A percentile compares a stretch with the other conserved stretches of the same genome.
phyloP scores from a whole-genome alignment of 768 basidiomycete species.

The Amanita rimosa region DNA sequence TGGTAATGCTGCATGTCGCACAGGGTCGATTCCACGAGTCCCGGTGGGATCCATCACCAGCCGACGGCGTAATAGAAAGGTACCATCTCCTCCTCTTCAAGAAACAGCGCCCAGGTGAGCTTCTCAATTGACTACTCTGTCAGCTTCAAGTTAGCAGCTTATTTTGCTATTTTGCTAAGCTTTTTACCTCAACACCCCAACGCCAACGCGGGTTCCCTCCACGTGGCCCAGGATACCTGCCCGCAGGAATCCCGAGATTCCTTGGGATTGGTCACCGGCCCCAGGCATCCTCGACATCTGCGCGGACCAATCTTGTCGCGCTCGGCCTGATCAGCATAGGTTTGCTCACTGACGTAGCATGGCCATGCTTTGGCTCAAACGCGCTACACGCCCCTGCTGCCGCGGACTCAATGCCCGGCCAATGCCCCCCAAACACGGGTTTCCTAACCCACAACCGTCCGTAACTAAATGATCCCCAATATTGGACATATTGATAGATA shows the following conservation, averaged over 20 bases:
- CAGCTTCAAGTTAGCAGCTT: neutral
- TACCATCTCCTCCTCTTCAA: too few species aligned
- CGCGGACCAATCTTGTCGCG: neutral
- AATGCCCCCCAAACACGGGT: too few species aligned
- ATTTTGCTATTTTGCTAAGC: constrained; percentile 1
- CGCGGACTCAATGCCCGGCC: neutral
- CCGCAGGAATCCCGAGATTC: constrained; percentile 19
- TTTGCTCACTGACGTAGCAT: neutral
- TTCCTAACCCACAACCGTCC: too few species aligned
- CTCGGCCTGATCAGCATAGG: neutral
- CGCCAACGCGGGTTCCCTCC: neutral
- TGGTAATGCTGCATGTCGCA: constrained; percentile 12
- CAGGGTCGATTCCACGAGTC: constrained; percentile 20
- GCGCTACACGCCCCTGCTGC: too few species aligned
- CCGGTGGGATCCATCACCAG: constrained; percentile 24
- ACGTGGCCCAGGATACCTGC: constrained; percentile 8
- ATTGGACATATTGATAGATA: too few species aligned
- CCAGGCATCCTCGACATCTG: neutral
- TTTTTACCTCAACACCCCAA: constrained; percentile 6
- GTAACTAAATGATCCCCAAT: too few species aligned
- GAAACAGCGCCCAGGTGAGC: too few species aligned
- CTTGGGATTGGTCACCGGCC: constrained; percentile 10
- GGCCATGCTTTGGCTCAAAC: too few species aligned
- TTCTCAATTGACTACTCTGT: too few species aligned
- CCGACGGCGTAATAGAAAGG: constrained; percentile 18